A percentile compares a stretch with the other conserved stretches of the same genome.
These are phyloP conservation scores for Phialocephala sp. DNA, from an alignment of 2,329 filamentous ascomycete genomes.

Conservation along the genomic window DNA sequence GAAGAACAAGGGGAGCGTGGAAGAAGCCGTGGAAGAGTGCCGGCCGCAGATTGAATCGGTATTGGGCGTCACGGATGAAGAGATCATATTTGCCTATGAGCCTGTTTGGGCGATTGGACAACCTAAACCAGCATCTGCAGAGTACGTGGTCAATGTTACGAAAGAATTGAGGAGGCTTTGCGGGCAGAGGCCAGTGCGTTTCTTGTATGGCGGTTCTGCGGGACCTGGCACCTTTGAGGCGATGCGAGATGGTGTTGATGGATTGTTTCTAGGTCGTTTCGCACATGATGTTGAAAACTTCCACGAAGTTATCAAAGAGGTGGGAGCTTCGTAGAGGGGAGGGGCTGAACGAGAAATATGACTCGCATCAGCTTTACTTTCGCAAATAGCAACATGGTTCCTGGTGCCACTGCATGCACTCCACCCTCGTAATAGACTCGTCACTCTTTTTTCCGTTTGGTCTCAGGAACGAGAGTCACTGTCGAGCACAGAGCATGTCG, in stretches of 20 bases:
- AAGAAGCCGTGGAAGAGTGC: constrained; percentile 69
- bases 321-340: constrained; percentile 14
- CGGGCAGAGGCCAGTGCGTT: constrained; percentile 67
- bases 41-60: constrained; percentile 68
- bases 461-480: neutral
- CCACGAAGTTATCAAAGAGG: constrained; percentile 73
- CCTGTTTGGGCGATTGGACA: constrained; percentile 90
- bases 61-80: constrained; percentile 61
- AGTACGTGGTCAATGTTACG: constrained; percentile 72
- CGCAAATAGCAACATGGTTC: neutral
- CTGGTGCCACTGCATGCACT: neutral
- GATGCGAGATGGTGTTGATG: constrained; percentile 74
- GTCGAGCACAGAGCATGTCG: neutral
- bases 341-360: neutral
- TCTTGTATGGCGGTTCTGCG: constrained; percentile 84
- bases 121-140: constrained; percentile 69
- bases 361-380: neutral
- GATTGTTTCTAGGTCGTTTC: constrained; percentile 81
- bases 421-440: neutral
- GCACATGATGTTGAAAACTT: constrained; percentile 78
- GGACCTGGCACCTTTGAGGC: constrained; percentile 76
- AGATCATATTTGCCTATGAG: constrained; percentile 83
- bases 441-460: constrained; percentile 1
- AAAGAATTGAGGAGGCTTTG: constrained; percentile 50
- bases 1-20: constrained; percentile 56